Conservation (phyloP, 805 yeast genomes). For the Metschnikowia lunata region DNA sequence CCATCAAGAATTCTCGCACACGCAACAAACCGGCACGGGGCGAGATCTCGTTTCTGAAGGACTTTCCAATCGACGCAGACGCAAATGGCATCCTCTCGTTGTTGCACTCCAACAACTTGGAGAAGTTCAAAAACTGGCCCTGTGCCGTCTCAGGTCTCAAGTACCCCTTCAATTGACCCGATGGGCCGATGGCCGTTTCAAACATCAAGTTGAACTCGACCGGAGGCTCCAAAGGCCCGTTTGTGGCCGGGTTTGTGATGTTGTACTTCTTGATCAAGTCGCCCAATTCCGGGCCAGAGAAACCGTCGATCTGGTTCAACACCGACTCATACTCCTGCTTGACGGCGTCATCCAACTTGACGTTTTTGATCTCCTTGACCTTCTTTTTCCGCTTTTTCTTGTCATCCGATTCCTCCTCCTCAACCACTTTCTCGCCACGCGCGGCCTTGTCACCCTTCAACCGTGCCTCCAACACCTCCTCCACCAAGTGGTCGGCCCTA, state of each 20-base stretch:
- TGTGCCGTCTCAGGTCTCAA: conserved; percentile 99
- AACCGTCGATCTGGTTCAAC: conserved; percentile 94
- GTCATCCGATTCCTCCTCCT: conserved; percentile 54
- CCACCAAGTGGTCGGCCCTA: conserved; percentile 97
- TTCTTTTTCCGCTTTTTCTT: conserved; percentile 71
- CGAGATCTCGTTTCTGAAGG: conserved; percentile 97
- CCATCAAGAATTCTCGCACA: conserved; percentile 98
- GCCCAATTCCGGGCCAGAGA: conserved; percentile 88
- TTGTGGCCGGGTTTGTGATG: conserved; percentile 89
- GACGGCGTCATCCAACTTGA: conserved; percentile 76
- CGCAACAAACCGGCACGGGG: conserved; percentile 97
- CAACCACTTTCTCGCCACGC: conserved; percentile 62
- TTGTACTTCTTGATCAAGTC: conserved; percentile 76
- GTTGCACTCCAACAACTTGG: conserved; percentile 89
- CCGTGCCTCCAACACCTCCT: conserved; percentile 94
- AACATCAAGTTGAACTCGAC: conserved; percentile 97
- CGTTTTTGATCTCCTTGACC: conserved; percentile 89
- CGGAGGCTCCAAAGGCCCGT: conserved; percentile 83
- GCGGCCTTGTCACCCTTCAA: conserved; percentile 97
- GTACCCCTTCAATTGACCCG: conserved; percentile 93
- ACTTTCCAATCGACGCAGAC: conserved; percentile 98
- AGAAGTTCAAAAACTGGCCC: conserved; percentile 96
- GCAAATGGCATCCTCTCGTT: conserved; percentile 98
- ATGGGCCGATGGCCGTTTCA: conserved; percentile 98
- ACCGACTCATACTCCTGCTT: conserved; percentile 79